phyloP scores from a whole-genome alignment of 208 protist genomes.

The Leishmania braziliensis region DNA sequence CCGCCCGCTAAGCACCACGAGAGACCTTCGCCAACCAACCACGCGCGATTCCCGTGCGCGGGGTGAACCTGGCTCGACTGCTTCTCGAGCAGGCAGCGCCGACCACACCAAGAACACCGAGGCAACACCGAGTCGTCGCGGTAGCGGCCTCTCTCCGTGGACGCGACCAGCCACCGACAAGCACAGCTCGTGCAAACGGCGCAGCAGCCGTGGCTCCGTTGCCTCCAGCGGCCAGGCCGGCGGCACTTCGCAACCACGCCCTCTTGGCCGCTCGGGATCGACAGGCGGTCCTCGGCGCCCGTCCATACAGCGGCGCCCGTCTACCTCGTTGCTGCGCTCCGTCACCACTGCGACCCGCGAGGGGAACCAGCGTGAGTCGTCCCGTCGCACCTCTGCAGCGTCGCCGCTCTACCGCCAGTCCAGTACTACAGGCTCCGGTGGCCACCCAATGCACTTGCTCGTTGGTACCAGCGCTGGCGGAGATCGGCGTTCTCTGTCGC shows the following conservation, averaged over 20 bases:
- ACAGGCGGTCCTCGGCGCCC: constrained; percentile 1
- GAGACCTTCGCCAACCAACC: neutral
- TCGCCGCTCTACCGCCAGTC: constrained; percentile 1
- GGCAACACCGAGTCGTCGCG: neutral
- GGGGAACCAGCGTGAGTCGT: neutral
- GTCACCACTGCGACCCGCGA: neutral
- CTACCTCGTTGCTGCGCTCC: neutral
- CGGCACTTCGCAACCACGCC: neutral
- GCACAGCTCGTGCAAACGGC: neutral
- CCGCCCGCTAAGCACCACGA: neutral
- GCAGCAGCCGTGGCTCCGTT: neutral
- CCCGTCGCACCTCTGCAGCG: neutral
- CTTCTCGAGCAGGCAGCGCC: neutral
- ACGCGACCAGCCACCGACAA: neutral
- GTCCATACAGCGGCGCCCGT: constrained; percentile 3
- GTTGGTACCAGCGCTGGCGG: neutral
- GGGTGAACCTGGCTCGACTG: neutral
- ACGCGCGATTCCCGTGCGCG: neutral
- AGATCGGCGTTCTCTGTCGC: neutral
- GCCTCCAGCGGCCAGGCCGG: neutral
- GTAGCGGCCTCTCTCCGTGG: neutral
- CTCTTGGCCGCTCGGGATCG: neutral
- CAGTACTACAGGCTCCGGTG: neutral
- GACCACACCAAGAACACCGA: neutral
- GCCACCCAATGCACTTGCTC: constrained; percentile 2